A percentile compares a stretch with the other conserved stretches of the same genome.
Evolutionary conservation across 108 stramenopile genomes (phyloP).

Genomic region (Pseudonitzschia pungens): DNA sequence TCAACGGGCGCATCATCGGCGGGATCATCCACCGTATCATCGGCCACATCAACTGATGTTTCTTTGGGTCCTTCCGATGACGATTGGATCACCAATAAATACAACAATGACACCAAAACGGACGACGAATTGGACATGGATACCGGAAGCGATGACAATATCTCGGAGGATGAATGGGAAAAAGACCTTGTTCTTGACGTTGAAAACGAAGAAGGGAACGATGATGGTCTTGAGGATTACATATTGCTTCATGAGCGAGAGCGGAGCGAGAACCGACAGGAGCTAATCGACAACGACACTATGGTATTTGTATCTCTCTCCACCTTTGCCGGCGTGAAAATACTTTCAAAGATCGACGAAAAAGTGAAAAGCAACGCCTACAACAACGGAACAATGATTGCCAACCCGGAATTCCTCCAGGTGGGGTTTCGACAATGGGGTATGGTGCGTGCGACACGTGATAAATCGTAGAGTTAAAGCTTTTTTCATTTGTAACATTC

Average conservation of each 20-base stretch:
- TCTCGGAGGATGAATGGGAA: neutral
- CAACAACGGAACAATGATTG: neutral
- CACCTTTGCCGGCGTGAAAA: neutral
- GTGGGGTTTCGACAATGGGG: slow-evolving; percentile 12
- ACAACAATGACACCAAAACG: neutral
- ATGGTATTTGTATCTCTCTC: slow-evolving; percentile 1
- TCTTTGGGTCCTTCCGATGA: too few species aligned
- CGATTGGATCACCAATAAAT: neutral
- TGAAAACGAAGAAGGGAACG: neutral
- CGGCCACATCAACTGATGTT: neutral
- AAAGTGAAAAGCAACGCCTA: neutral
- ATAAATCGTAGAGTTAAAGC: too few species aligned
- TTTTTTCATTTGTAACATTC: too few species aligned
- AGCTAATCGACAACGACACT: slow-evolving; percentile 1
- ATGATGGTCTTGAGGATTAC: neutral
- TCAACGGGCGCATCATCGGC: neutral
- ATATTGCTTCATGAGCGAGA: neutral
- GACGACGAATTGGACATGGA: neutral
- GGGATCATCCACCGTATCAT: too few species aligned
- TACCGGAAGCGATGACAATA: neutral
- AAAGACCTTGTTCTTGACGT: neutral
- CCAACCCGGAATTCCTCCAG: neutral
- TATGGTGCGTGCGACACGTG: neutral
- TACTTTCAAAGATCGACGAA: neutral
- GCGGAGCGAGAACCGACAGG: neutral